Conservation (phyloP, 495 filamentous ascomycete species). For the Tetracladium setigerum region DNA sequence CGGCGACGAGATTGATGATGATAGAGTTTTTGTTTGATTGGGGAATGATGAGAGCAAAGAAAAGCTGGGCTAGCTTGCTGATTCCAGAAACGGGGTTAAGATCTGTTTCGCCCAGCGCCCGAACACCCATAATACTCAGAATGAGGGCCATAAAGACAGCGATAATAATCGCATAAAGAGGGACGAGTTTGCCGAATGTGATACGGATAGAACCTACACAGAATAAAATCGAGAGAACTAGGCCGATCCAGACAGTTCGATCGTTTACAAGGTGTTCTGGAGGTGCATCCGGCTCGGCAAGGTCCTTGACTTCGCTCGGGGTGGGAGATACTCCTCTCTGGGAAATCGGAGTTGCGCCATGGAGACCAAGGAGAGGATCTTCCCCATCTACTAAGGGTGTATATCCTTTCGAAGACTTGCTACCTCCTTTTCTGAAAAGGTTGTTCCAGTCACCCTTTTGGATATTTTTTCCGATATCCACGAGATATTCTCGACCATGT, state of each 20-base stretch:
- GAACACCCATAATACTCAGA: slow-evolving; percentile 89
- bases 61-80: slow-evolving; percentile 89
- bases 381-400: slow-evolving; percentile 12
- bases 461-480: slow-evolving; percentile 4
- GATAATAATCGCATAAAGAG: slow-evolving; percentile 62
- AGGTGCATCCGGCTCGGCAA: slow-evolving; percentile 63
- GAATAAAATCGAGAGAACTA: slow-evolving; percentile 66
- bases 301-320: slow-evolving; percentile 10
- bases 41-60: slow-evolving; percentile 86
- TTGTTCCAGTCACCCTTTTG: slow-evolving; percentile 18
- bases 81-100: slow-evolving; percentile 96
- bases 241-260: slow-evolving; percentile 61
- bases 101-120: slow-evolving; percentile 92
- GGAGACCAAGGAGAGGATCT: slow-evolving; percentile 6
- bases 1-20: slow-evolving; percentile 87
- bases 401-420: slow-evolving; percentile 14
- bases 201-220: slow-evolving; percentile 75
- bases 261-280: slow-evolving; percentile 73
- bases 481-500: slow-evolving; percentile 20
- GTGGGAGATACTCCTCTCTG: neutral
- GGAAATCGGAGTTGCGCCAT: neutral
- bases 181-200: slow-evolving; percentile 64
- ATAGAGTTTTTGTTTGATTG: slow-evolving; percentile 69
- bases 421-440: slow-evolving; percentile 1
- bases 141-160: slow-evolving; percentile 84